Base-by-base conservation (phyloP, 495 filamentous ascomycete genomes). In the Aspergillus asperescens region DNA sequence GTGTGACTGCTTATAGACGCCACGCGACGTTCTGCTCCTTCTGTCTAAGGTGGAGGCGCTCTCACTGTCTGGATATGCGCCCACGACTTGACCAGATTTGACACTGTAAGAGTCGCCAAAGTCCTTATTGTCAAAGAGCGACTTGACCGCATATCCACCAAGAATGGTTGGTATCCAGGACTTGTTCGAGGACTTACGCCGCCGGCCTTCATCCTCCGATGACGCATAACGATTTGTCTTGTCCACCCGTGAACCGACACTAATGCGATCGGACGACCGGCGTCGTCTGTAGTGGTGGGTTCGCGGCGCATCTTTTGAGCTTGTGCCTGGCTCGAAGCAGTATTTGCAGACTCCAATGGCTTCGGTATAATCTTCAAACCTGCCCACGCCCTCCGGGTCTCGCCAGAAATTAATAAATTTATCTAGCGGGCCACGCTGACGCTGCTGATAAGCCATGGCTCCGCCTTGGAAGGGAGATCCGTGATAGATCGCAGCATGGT, bases 311-410 rank as follows among this genome's bases (percentile, higher is more conserved):
- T 88, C 73, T 25, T 63, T 50, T n/a, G 77, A 75, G 23, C 68
- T 75, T 2, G 81, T 78, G 5, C 78, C 76, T 3, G 85, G 83
- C 19, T 83, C 78, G 55, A 89, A 89, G 58, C 85, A 89, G 50
- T 80, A 67, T 53, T 71, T 77, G 66, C 85, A 89, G 5, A 87
- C 77, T 16, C 85, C 85, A 43, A 85, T 86, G 43, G 78, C 73
- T 60, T 89, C 83, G 2, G 84, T 85, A 55, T 88, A 89, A 58
- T 86, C 83, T 63, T 89, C 85, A 59, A 84, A 88, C 54, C 78
- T 78, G 5, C 75, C 80, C 3, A 88, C 82, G 10, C 80, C 85
- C 56, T 89, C 81, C 2, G 80, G 74, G 52, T 87, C 83, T 42
- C 78, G 78, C 78, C 81, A 84, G 58, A 84, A 85, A 52, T 84